A percentile compares a stretch with the other conserved stretches of the same genome.
Evolutionary conservation across 768 basidiomycete species (phyloP).

Genomic region (Suillus subluteus): DNA sequence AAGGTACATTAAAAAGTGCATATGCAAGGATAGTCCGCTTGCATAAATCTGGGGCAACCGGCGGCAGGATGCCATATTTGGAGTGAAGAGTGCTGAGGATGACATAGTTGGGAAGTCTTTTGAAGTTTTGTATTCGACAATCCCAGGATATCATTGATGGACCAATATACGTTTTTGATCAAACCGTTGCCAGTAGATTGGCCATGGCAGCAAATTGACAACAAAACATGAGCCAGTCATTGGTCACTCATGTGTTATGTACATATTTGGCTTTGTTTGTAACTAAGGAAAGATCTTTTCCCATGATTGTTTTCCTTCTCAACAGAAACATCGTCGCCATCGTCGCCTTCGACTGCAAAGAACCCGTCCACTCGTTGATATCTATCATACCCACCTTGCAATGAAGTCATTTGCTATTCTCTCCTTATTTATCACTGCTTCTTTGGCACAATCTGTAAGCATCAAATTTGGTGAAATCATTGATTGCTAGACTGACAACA

Average conservation of each 20-base stretch:
- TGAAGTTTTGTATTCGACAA: not conserved
- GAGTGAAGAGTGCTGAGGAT: not conserved
- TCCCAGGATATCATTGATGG: not conserved
- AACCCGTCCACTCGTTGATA: slow-evolving; percentile 42
- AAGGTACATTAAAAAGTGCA: not conserved
- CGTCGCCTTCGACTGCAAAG: slow-evolving; percentile 41
- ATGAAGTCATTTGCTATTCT: slow-evolving; percentile 58
- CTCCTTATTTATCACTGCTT: slow-evolving; percentile 54
- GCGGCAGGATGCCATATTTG: not conserved
- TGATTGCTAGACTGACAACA: not conserved
- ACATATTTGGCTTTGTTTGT: slow-evolving; percentile 6
- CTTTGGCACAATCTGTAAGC: slow-evolving; percentile 52
- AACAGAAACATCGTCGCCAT: slow-evolving; percentile 19
- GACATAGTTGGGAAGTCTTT: not conserved
- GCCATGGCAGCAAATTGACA: not conserved
- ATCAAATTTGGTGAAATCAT: not conserved
- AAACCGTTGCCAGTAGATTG: not conserved
- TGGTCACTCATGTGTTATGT: not conserved
- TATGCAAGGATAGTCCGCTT: not conserved
- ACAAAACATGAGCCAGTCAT: not conserved
- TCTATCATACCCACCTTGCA: slow-evolving; percentile 33
- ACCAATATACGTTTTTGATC: not conserved
- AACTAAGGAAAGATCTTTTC: not conserved
- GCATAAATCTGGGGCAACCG: not conserved
- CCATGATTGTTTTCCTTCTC: slow-evolving; percentile 6